Evolutionary conservation across 352 stramenopile genomes (phyloP), one percentile per base, ranked within the genome.

Genomic region (Elongisporangium prolatum): DNA sequence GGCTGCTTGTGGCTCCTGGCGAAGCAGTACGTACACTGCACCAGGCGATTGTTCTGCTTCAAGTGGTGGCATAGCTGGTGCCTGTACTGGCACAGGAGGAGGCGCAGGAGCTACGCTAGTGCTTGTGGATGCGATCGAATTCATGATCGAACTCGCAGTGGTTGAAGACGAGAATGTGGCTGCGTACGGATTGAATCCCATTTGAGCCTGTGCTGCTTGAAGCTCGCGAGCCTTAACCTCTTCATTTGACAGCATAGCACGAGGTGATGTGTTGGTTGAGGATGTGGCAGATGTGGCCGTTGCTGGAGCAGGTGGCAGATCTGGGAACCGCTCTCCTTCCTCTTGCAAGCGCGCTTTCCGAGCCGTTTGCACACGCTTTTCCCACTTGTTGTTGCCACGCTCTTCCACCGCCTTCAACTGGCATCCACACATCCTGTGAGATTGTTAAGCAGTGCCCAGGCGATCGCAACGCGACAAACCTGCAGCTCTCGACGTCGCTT

Each of bases 181-280:
- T 20, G 69, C 75, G 55, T 91, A 91, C 37, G 81, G 81, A 40
- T 91, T 91, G 53, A 91, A 91, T 0, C 81, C 81, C 51, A 90
- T 72, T 51, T 89, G 72, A 8, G 69, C 56, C 20, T 88, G 76
- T 2, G 75, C 78, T 18, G 49, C 77, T 21, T 82, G 71, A 21
- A 89, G 50, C 55, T 91, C 81, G 5, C 76, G 77, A 11, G 67
- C 68, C 56, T 89, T 88, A 48, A 89, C 76, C 62, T 88, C 64
- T 38, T 91, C 78, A 56, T 80, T 78, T 2, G 78, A 81, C 4
- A 89, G 57, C 49, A 85, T 65, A 7, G 64, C 51, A 8, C 64
- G 62, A 4, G 68, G 50, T 7, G 67, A 50, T 17, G 52, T 28
- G 37, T 51, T 13, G 5, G 61, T 18, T 24, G 50, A 38, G 11